These are phyloP conservation scores for Emergomyces orientalis DNA, from an alignment of 2,329 filamentous ascomycete genomes.

Conservation along the genomic window DNA sequence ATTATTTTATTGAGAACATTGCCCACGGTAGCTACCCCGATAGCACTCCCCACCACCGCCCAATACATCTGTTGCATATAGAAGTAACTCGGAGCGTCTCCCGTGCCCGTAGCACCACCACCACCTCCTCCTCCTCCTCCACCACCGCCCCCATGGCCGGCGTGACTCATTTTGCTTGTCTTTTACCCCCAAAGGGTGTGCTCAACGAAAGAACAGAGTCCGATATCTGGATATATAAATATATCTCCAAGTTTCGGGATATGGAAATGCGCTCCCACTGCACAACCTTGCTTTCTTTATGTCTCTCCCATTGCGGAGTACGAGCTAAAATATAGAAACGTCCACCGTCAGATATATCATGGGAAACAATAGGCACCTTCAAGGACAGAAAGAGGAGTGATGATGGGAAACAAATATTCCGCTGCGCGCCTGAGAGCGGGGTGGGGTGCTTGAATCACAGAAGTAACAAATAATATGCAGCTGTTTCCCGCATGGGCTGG, in stretches of 20 bases:
- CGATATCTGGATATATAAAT: neutral
- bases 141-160: constrained; percentile 17
- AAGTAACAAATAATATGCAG: neutral
- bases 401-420: neutral
- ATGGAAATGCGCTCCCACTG: neutral
- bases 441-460: neutral
- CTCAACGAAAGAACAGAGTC: neutral
- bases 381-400: too few relatives aligned
- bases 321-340: neutral
- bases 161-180: constrained; percentile 1
- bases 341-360: neutral
- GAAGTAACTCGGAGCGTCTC: constrained; percentile 34
- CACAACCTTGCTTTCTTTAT: neutral
- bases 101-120: constrained; percentile 29
- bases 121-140: constrained; percentile 3
- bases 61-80: constrained; percentile 47
- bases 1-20: constrained; percentile 41
- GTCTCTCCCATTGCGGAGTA: neutral
- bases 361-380: neutral
- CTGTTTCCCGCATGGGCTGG: neutral
- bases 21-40: constrained; percentile 27
- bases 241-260: neutral
- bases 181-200: neutral
- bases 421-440: neutral
- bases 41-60: constrained; percentile 38